phyloP scores from a whole-genome alignment of 306 rosid species.

The Malus fusca region DNA sequence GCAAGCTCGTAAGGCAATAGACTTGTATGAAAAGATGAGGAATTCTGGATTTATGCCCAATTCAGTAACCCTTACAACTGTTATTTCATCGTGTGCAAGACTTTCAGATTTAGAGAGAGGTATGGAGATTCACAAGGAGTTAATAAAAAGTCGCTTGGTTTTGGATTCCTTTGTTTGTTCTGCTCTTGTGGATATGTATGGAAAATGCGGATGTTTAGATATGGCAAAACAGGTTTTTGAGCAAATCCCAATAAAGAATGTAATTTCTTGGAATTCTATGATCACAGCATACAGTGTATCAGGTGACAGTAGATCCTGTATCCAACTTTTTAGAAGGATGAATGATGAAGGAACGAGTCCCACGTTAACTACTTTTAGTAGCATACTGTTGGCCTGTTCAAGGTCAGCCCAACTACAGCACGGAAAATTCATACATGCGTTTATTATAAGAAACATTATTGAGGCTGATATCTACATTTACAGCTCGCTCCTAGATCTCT shows the following conservation, averaged over 20 bases:
- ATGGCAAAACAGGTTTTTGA: constrained; percentile 60
- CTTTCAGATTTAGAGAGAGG: constrained; percentile 67
- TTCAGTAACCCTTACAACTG: constrained; percentile 46
- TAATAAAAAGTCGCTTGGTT: constrained; percentile 22
- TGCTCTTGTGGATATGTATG: constrained; percentile 83
- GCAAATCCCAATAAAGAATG: constrained; percentile 51
- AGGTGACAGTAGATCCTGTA: constrained; percentile 62
- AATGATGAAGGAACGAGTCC: constrained; percentile 45
- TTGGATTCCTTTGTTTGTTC: constrained; percentile 44
- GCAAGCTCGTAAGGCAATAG: constrained; percentile 38
- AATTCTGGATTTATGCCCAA: constrained; percentile 54
- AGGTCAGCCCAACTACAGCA: constrained; percentile 43
- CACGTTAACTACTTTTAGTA: constrained; percentile 53
- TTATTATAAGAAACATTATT: constrained; percentile 42
- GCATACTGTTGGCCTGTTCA: constrained; percentile 54
- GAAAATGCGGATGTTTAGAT: constrained; percentile 64
- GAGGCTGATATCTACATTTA: constrained; percentile 47
- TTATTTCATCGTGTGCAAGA: constrained; percentile 57
- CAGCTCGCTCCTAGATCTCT: constrained; percentile 56
- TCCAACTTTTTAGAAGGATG: constrained; percentile 63
- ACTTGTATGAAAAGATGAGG: constrained; percentile 49
- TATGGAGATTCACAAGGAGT: constrained; percentile 52
- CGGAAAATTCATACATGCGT: constrained; percentile 62
- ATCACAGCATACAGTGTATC: constrained; percentile 50
- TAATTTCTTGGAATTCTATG: constrained; percentile 75